Percentiles rank a stretch among this genome's conserved stretches.
Evolutionary conservation across 306 rosid species (phyloP).

Genomic region (Fragaria ananassa): DNA sequence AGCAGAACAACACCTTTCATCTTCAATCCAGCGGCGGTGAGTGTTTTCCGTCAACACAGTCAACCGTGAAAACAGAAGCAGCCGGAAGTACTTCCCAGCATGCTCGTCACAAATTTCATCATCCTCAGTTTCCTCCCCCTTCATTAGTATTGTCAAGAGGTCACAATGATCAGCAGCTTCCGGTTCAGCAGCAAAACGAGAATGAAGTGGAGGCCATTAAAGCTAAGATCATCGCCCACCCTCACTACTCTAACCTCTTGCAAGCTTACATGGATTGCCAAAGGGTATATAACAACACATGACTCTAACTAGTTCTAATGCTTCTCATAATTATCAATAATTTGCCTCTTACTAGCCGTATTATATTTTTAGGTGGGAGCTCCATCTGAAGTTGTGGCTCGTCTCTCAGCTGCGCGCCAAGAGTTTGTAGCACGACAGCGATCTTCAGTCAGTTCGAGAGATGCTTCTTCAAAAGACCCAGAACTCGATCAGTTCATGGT

Average conservation of each 20-base stretch:
- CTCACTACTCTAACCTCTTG: constrained; percentile 79
- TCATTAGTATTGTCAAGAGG: constrained; percentile 52
- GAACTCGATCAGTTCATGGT: constrained; percentile 99
- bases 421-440: constrained; percentile 79
- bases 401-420: constrained; percentile 60
- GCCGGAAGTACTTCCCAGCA: constrained; percentile 47
- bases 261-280: constrained; percentile 98
- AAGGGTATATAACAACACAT: constrained; percentile 44
- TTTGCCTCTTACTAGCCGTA: background rate
- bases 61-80: constrained; percentile 56
- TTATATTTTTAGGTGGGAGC: constrained; percentile 65
- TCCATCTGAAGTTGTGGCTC: constrained; percentile 81
- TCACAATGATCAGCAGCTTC: constrained; percentile 28
- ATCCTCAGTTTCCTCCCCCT: constrained; percentile 17
- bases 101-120: constrained; percentile 48
- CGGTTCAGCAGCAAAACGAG: constrained; percentile 16
- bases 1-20: constrained; percentile 49
- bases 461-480: constrained; percentile 63
- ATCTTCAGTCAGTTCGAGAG: constrained; percentile 58
- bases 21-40: constrained; percentile 54
- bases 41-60: constrained; percentile 45
- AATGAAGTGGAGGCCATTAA: constrained; percentile 72
- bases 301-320: background rate
- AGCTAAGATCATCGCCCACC: constrained; percentile 89
- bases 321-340: background rate